Percentiles rank a stretch among this genome's conserved stretches.
Conservation (phyloP, 768 basidiomycete genomes). For the Porpolomopsis calyptriformis region DNA sequence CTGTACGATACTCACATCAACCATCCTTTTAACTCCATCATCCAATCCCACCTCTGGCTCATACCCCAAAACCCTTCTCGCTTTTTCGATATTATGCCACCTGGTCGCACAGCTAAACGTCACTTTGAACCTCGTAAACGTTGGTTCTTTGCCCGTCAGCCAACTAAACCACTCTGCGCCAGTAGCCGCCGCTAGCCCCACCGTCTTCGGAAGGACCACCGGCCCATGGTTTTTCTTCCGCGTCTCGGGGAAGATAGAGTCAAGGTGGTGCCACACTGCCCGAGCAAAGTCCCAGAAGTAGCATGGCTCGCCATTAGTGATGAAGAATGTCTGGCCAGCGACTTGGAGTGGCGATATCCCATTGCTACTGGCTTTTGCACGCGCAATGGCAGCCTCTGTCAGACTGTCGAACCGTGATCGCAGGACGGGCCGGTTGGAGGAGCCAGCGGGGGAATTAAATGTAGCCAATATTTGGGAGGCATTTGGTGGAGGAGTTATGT, state of each 20-base stretch:
- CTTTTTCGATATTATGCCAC: conserved; percentile 93
- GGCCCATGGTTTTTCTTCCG: conserved; percentile 24
- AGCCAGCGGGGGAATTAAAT: conserved; percentile 38
- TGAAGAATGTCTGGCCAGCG: conserved; percentile 90
- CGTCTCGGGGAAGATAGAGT: conserved; percentile 46
- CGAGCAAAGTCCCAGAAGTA: conserved; percentile 95
- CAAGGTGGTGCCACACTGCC: conserved; percentile 64
- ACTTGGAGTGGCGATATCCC: conserved; percentile 57
- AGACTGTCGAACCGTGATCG: conserved; percentile 80
- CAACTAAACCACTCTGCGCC: conserved; percentile 65
- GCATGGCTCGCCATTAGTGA: conserved; percentile 92
- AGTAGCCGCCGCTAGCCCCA: conserved; percentile 65
- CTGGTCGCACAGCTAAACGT: conserved; percentile 67
- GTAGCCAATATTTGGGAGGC: conserved; percentile 46
- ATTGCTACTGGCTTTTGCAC: conserved; percentile 34
- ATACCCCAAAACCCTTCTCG: conserved; percentile 83
- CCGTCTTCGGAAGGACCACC: conserved; percentile 43
- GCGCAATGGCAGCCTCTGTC: conserved; percentile 44
- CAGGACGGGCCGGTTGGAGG: conserved; percentile 42
- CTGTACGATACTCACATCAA: conserved; percentile 44
- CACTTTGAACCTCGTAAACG: conserved; percentile 80
- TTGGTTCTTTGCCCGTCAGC: conserved; percentile 67
- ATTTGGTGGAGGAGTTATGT: conserved; percentile 47
- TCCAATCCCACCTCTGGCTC: conserved; percentile 83
- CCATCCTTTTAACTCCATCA: conserved; percentile 73